Percentiles rank a stretch among this genome's conserved stretches.
Evolutionary conservation across 176 grass and related monocot genomes (phyloP).

Genomic region (Raddia distichophylla): DNA sequence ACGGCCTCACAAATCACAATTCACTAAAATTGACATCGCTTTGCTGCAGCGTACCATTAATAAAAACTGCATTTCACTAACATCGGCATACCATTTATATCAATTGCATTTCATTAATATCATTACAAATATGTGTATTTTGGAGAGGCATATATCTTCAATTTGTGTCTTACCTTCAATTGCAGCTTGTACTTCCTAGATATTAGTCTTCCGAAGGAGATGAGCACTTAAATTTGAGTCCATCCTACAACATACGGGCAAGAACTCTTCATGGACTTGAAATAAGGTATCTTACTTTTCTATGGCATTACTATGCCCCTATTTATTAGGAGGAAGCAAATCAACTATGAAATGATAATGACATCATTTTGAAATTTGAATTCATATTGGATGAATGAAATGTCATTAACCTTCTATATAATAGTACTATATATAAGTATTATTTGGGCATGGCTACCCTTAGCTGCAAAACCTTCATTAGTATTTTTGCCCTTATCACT

Average conservation of each 20-base stretch:
- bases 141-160: not conserved
- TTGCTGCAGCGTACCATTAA: not conserved
- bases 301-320: not conserved
- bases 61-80: not conserved
- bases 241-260: constrained; percentile 14
- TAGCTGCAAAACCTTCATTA: not conserved
- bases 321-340: constrained; percentile 8
- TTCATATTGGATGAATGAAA: constrained; percentile 11
- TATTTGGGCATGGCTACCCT: not conserved
- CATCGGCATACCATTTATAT: not conserved
- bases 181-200: constrained; percentile 75
- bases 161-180: constrained; percentile 26
- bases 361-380: not conserved
- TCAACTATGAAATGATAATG: constrained; percentile 5
- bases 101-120: not conserved
- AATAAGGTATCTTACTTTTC: constrained; percentile 45
- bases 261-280: constrained; percentile 7
- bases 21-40: no score
- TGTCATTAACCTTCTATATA: not conserved
- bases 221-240: constrained; percentile 49
- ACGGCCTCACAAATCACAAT: no score
- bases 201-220: constrained; percentile 72
- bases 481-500: not conserved
- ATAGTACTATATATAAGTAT: not conserved
- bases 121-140: constrained; percentile 17